Evolutionary conservation across 2,329 filamentous ascomycete genomes (phyloP), one percentile per base, ranked within the genome.

Genomic region (Cadophora malorum): DNA sequence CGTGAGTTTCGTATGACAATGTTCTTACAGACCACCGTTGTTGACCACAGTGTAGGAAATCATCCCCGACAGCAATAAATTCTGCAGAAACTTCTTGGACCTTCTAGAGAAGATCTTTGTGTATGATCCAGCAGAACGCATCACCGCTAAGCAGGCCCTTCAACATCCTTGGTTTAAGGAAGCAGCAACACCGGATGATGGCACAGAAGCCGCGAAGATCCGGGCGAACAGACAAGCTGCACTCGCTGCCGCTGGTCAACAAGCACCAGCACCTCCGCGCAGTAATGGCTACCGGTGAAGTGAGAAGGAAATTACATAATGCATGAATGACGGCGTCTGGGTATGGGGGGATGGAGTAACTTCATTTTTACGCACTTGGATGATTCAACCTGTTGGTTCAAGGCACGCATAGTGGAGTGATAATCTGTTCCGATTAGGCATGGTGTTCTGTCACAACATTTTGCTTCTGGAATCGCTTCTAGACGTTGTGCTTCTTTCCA

Each of bases 101-200:
- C 81, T 91, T 10, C 79, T 91, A 8, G 83, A 84, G 73, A 89
- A 86, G 77, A 91, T 91, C 60, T 91, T 91, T 72, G 84, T 90
- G 38, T 91, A 91, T 76, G 88, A 91, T 67, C 88, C 89, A 12
- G 79, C 81, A 5, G 84, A 88, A 66, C 86, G 89, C 56, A 91
- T 91, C 70, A 90, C 88, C 4, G 89, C 89, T 25, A 88, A 90
- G 71, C 81, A 90, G 74, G 89, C 89, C 1, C 79, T 91, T 53
- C 84, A 88, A 65, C 89, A 91, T 70, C 86, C 87, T 2, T 91
- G 88, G 88, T 91, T 91, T 78, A 87, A 86, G 74, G 88, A 91
- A 74, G 80, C 83, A 63, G 84, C 87, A 1, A 82, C 84, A 38
- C 86, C 87, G 38, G 89, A 91, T 72, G 89, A 91, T 74, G 89